Evolutionary conservation across 2,329 filamentous ascomycete species (phyloP), one percentile per base, ranked within the genome.

Genomic region (Geosmithia morbida): DNA sequence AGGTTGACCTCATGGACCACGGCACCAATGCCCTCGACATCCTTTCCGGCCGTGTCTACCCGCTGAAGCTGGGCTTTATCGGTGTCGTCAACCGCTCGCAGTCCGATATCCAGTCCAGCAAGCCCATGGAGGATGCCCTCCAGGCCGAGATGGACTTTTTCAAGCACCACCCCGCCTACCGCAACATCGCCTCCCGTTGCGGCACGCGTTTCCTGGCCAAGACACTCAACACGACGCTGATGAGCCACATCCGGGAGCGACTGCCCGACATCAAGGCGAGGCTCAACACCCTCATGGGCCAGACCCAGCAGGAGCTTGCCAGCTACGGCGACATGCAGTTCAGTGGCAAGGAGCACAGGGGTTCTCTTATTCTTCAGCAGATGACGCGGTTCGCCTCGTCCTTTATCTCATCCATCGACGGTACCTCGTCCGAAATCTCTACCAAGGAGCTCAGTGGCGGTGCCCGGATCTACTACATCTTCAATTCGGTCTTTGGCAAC

Each of bases 271-370:
- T 98, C 71, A 98, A 98, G 68, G 92, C 92, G 45, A 83, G 92
- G 48, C 74, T 98, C 51, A 98, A 98, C 65, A 98, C 92, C 1
- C 71, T 98, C 46, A 98, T 98, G 92, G 92, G 92, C n/a, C 92
- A 98, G 66, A 97, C 92, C 45, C 92, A 98, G 61, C 92, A 98
- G 68, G 92, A 98, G 64, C 75, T 98, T 49, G 92, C 92, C 42
- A 95, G 90, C 65, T 98, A 98, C 61, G 92, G 92, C 39, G 94
- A 97, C 61, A 94, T 92, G 70, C 86, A 94, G 57, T 98, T 98
- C 62, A 94, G 86, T 52, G 92, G 92, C 57, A 95, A 95, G 64
- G 92, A 97, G 63, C 92, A 98, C 61, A 79, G 90, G 46, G 92
- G 92, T 30, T 95, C 90, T 26, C 75, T 98, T 52, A 95, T 98